Percentiles rank a stretch among this genome's conserved stretches.
Evolutionary conservation across 169 alveolate genomes (phyloP).

Genomic region (Blepharisma undulans): DNA sequence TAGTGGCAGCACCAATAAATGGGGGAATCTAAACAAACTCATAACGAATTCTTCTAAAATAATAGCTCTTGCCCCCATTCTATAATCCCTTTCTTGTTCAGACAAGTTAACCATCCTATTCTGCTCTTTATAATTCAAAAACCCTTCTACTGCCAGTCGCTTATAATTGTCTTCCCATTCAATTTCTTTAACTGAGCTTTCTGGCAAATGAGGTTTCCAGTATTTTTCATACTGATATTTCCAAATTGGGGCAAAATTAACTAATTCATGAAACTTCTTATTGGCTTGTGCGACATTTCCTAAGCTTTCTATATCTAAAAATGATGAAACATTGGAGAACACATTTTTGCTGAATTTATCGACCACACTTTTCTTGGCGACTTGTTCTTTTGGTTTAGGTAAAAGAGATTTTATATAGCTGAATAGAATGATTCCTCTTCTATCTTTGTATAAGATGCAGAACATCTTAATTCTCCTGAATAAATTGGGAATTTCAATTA

Average conservation of each 20-base stretch:
- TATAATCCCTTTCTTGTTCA: constrained; percentile 40
- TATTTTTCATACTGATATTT: constrained; percentile 21
- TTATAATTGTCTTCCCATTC: not conserved
- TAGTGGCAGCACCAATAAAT: constrained; percentile 10
- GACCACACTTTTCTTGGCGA: not conserved
- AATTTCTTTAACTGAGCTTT: not conserved
- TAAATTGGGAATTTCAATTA: constrained; percentile 26
- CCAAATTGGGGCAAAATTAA: not conserved
- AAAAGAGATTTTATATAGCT: not conserved
- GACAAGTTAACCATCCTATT: not conserved
- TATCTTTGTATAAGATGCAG: constrained; percentile 16
- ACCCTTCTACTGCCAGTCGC: not conserved
- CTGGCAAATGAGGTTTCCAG: constrained; percentile 32
- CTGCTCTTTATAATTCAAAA: not conserved
- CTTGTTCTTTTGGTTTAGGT: not conserved
- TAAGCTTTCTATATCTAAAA: constrained; percentile 22
- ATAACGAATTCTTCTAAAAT: constrained; percentile 41
- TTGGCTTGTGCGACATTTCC: not conserved
- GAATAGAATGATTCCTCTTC: not conserved
- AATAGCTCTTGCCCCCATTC: constrained; percentile 31
- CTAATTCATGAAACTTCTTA: not conserved
- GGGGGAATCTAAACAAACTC: constrained; percentile 26
- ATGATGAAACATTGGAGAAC: not conserved
- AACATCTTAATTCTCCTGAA: not conserved
- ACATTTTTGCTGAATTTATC: constrained; percentile 26